Evolutionary conservation across 140 eudicot species (phyloP), one percentile per base, ranked within the genome.

Genomic region (Bidens hawaiensis): DNA sequence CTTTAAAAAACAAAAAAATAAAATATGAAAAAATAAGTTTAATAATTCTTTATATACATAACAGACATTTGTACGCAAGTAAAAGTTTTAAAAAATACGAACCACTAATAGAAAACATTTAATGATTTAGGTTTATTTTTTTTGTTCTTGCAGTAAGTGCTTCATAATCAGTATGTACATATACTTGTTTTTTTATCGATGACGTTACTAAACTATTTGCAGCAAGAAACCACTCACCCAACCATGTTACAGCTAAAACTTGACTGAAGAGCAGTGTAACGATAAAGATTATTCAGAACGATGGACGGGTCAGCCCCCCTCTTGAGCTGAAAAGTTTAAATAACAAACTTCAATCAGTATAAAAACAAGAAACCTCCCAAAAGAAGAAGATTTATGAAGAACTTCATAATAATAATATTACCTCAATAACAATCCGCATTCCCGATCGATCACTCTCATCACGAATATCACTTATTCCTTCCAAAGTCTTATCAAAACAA

Each of bases 381-480:
- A 34, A 26, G 50, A 64, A 56, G 18, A 57, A 59, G 56, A 34
- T 14, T 30, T 15, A 69, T 41, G 38, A 53, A 57, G 6, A 78
- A 62, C 46, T 34, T 62, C 49, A 49, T 28, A 69, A 42, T n/a
- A 69, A 42, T n/a, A 40, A 2, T 12, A 31, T 4, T 85, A 93
- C 99, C 99, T 93, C 99, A 55, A 93, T 93, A 61, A 93, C 99
- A 28, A 93, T 70, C 19, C 99, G 96, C 99, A 93, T 93, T 75
- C 99, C 99, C 58, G 81, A 62, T 48, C 99, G 94, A 75, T 93
- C 99, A 81, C 99, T 93, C 79, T 93, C 99, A 76, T 93, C 96
- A 42, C 99, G 99, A 50, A 88, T 88, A 62, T 93, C 99, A 73
- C 99, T 93, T 59, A 93, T 79, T 55, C 99, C 99, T 70, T 93